Conservation (phyloP, 768 basidiomycete genomes). For the Leccinellum luteum region DNA sequence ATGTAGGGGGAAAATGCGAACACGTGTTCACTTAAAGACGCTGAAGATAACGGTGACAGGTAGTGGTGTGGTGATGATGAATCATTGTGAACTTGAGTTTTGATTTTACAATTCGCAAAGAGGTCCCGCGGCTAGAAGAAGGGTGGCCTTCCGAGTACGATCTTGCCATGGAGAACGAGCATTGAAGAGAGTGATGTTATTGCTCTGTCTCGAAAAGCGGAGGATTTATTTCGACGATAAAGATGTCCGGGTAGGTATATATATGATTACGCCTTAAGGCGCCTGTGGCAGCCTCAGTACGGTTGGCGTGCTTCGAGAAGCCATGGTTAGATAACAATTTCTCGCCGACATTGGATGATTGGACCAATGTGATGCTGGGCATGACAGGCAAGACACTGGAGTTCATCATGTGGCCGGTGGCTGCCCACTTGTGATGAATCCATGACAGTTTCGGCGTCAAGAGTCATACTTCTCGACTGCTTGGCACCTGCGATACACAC, state of each 20-base stretch:
- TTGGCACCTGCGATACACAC: not conserved
- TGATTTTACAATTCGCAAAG: too few species aligned
- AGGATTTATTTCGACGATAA: not conserved
- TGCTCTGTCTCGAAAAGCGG: not conserved
- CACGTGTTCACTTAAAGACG: conserved; percentile 8
- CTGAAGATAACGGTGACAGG: conserved; percentile 16
- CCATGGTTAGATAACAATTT: not conserved
- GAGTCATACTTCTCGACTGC: not conserved
- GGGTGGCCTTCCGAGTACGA: not conserved
- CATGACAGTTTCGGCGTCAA: not conserved
- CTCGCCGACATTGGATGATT: not conserved
- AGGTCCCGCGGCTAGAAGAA: not conserved
- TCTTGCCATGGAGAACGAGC: not conserved
- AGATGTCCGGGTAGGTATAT: not conserved
- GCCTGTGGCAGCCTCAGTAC: not conserved
- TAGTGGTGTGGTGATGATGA: not conserved
- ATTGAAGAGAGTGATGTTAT: not conserved
- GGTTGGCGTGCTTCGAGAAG: not conserved
- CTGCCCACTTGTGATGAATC: not conserved
- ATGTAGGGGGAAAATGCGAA: too few species aligned
- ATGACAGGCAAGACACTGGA: not conserved
- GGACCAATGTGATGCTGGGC: too few species aligned
- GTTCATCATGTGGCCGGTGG: not conserved
- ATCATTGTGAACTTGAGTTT: too few species aligned
- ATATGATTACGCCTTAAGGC: not conserved